A percentile compares a stretch with the other conserved stretches of the same genome.
phyloP scores from a whole-genome alignment of 768 basidiomycete genomes.

The Pleurotus tuoliensis region DNA sequence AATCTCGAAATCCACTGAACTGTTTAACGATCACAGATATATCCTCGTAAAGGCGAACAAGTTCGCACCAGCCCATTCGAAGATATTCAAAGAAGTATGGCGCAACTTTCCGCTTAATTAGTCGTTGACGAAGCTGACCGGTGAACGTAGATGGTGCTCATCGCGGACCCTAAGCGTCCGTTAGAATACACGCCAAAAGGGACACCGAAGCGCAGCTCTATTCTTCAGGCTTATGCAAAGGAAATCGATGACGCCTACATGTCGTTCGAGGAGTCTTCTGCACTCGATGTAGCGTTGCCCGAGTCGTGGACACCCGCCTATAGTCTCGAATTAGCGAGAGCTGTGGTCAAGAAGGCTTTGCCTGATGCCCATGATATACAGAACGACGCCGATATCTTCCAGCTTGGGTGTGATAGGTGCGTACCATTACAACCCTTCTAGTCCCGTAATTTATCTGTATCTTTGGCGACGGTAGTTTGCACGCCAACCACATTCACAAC shows the following conservation, averaged over 20 bases:
- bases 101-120: conserved; percentile 11
- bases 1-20: neutral
- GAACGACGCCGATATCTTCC: conserved; percentile 28
- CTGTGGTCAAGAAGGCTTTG: conserved; percentile 21
- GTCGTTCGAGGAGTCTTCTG: conserved; percentile 22
- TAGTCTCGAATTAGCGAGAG: conserved; percentile 18
- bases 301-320: conserved; percentile 3
- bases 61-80: conserved; percentile 21
- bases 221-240: conserved; percentile 17
- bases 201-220: conserved; percentile 21
- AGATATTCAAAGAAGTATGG: conserved; percentile 24
- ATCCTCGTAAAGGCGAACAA: conserved; percentile 19
- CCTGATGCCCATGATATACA: conserved; percentile 14
- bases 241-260: conserved; percentile 19
- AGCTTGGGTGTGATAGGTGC: conserved; percentile 30
- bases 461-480: conserved; percentile 17
- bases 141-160: conserved; percentile 16
- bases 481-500: conserved; percentile 29
- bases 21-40: conserved; percentile 13
- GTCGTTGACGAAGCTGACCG: neutral
- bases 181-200: conserved; percentile 28
- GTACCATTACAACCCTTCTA: neutral
- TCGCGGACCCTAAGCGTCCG: conserved; percentile 24
- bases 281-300: conserved; percentile 19
- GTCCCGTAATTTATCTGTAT: neutral